Percentiles rank a stretch among this genome's conserved stretches.
Conservation (phyloP, 2,329 filamentous ascomycete species). For the Neopestalotiopsis clavispora region DNA sequence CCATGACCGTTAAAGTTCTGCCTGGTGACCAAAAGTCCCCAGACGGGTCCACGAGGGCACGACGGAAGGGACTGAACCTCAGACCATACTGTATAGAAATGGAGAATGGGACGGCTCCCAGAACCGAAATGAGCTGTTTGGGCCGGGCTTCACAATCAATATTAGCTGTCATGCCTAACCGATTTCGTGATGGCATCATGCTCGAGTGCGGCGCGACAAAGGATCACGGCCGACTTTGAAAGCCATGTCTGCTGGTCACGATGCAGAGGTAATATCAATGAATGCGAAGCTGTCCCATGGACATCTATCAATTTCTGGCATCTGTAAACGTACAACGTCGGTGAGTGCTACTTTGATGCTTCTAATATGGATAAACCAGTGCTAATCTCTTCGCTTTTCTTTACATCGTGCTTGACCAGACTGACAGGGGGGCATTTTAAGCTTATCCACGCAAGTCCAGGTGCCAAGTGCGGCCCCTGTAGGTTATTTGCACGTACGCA, state of each 20-base stretch:
- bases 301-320: too few relatives aligned
- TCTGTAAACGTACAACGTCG: too few relatives aligned
- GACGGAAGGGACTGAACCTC: neutral
- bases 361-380: neutral
- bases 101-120: neutral
- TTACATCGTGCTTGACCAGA: neutral
- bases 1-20: neutral
- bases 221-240: neutral
- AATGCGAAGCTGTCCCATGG: too few relatives aligned
- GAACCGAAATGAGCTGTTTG: constrained; percentile 11
- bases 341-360: too few relatives aligned
- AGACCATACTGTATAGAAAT: neutral
- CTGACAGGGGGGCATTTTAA: neutral
- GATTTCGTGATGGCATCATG: constrained; percentile 14
- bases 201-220: constrained; percentile 11
- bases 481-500: neutral
- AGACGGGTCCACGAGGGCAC: neutral
- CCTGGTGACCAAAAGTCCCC: neutral
- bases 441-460: neutral
- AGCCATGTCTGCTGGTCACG: too few relatives aligned
- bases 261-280: too few relatives aligned
- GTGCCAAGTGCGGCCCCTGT: neutral
- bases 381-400: neutral
- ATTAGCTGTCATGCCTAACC: neutral
- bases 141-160: neutral